These are phyloP conservation scores for Datura wrightii DNA, from an alignment of 257 asterid species.

Conservation along the genomic window DNA sequence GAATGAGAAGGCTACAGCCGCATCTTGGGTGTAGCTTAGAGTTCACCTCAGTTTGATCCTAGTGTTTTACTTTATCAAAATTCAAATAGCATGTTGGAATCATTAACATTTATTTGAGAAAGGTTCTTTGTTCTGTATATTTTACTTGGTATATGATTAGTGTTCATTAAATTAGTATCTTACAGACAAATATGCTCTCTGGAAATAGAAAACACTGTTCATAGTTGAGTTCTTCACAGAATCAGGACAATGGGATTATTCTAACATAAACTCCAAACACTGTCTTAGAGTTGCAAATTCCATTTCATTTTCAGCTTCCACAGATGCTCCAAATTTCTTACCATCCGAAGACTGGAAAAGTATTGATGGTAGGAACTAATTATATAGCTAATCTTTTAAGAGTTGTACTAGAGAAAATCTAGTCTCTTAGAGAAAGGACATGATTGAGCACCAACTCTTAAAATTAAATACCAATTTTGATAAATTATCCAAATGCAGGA, in stretches of 20 bases:
- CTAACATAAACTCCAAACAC: neutral
- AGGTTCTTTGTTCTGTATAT: neutral
- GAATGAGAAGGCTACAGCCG: neutral
- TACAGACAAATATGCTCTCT: neutral
- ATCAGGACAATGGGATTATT: neutral
- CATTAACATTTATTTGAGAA: neutral
- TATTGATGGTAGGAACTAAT: neutral
- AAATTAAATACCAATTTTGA: neutral
- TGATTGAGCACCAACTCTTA: neutral
- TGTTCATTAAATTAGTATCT: neutral
- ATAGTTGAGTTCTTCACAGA: neutral
- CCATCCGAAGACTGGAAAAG: neutral
- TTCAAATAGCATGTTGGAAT: neutral
- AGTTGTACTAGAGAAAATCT: neutral
- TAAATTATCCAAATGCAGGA: neutral
- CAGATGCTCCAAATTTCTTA: neutral
- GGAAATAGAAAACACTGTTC: neutral
- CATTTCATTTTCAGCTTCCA: neutral
- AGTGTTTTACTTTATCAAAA: neutral
- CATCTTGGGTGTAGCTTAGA: neutral
- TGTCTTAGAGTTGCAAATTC: neutral
- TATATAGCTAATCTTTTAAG: neutral
- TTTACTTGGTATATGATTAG: neutral
- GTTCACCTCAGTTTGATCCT: neutral
- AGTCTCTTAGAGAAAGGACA: neutral